These are phyloP conservation scores for Tolypocladium sp. DNA, from an alignment of 2,329 filamentous ascomycete genomes.

Conservation along the genomic window DNA sequence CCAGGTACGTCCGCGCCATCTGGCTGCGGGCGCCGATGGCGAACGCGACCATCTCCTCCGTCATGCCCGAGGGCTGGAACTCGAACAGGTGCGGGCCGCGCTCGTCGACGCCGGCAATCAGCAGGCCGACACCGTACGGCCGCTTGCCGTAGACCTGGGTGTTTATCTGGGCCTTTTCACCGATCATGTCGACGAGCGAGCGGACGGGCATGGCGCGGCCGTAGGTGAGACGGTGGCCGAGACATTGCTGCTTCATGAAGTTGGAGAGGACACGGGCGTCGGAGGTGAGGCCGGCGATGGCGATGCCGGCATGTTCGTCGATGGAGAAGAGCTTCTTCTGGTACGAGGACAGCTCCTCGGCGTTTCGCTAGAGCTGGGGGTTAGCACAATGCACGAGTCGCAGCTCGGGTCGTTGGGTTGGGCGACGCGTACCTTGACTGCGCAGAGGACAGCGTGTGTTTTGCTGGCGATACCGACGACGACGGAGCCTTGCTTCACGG, in stretches of 20 bases:
- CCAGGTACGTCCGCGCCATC: conserved; percentile 95
- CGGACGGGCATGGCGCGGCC: conserved; percentile 86
- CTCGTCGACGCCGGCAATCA: conserved; percentile 91
- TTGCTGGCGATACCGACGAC: conserved; percentile 97
- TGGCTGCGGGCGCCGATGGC: conserved; percentile 93
- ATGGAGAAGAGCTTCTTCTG: conserved; percentile 98
- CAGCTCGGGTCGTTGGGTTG: neutral
- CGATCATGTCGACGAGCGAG: conserved; percentile 84
- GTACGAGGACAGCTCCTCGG: conserved; percentile 98
- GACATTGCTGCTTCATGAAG: conserved; percentile 99
- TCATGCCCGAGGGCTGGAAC: conserved; percentile 94
- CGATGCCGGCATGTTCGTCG: conserved; percentile 90
- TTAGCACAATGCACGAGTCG: neutral
- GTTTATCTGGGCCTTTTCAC: conserved; percentile 93
- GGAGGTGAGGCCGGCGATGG: conserved; percentile 92
- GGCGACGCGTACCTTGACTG: conserved; percentile 67
- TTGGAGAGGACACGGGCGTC: conserved; percentile 98
- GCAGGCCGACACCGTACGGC: conserved; percentile 87
- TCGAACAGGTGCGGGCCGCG: conserved; percentile 93
- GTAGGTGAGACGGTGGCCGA: conserved; percentile 91
- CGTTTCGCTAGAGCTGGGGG: conserved; percentile 63
- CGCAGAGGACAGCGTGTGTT: conserved; percentile 91
- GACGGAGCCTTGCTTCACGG: conserved; percentile 97
- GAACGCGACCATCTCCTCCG: conserved; percentile 93
- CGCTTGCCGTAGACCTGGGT: conserved; percentile 96